These are phyloP conservation scores for Dendrostoma leiphaemia DNA, from an alignment of 2,329 filamentous ascomycete species.

Conservation along the genomic window DNA sequence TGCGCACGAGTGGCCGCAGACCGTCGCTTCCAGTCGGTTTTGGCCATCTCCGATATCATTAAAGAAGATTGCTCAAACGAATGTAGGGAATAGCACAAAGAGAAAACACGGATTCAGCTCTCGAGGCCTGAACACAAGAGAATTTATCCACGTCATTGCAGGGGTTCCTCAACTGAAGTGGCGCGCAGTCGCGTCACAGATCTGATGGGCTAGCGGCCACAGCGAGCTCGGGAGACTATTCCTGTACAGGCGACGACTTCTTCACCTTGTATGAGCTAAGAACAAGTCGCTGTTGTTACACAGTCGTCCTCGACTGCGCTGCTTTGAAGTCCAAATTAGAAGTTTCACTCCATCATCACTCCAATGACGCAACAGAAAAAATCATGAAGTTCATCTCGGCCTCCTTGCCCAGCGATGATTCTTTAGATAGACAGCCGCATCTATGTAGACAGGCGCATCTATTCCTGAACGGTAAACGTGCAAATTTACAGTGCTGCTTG, in stretches of 20 bases:
- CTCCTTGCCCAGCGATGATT: neutral
- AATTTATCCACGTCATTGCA: too few relatives aligned
- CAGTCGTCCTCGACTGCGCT: neutral
- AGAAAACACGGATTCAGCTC: too few relatives aligned
- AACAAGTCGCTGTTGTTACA: neutral
- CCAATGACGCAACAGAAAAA: neutral
- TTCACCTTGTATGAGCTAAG: too few relatives aligned
- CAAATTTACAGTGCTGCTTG: too few relatives aligned
- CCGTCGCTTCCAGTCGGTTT: neutral
- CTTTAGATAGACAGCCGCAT: too few relatives aligned
- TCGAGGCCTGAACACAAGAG: too few relatives aligned
- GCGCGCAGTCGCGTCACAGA: neutral
- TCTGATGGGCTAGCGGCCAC: neutral
- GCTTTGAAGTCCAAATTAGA: too few relatives aligned
- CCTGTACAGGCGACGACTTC: neutral
- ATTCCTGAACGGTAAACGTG: too few relatives aligned
- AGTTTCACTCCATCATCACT: neutral
- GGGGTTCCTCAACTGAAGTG: too few relatives aligned
- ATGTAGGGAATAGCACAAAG: too few relatives aligned
- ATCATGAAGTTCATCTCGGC: neutral
- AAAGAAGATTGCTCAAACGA: neutral
- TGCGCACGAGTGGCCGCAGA: neutral
- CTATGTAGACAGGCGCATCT: too few relatives aligned
- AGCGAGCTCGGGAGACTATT: neutral
- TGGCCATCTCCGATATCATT: neutral